Percentiles rank a stretch among this genome's conserved stretches.
phyloP scores from a whole-genome alignment of 352 stramenopile species.

The Phytophthora hybrid region DNA sequence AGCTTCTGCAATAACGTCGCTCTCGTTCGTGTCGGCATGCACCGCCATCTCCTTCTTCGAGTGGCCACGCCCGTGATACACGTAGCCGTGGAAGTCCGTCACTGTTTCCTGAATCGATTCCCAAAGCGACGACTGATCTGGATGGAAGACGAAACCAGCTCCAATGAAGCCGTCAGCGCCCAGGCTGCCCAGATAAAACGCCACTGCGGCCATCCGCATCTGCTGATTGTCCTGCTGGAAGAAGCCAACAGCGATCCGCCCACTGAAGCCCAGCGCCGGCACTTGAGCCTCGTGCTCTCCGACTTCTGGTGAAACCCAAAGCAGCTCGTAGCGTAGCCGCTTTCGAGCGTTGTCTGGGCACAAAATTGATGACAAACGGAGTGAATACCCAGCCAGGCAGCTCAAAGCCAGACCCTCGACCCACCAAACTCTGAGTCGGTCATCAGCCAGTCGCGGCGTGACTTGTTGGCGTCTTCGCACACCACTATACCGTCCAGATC shows the following conservation, averaged over 20 bases:
- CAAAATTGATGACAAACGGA: not conserved
- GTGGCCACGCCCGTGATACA: slow-evolving; percentile 27
- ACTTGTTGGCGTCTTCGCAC: slow-evolving; percentile 30
- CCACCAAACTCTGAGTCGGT: slow-evolving; percentile 38
- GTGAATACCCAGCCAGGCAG: not conserved
- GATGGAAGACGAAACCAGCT: slow-evolving; percentile 51
- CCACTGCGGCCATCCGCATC: slow-evolving; percentile 51
- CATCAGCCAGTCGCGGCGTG: slow-evolving; percentile 35
- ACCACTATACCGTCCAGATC: slow-evolving; percentile 39
- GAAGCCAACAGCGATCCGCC: slow-evolving; percentile 40
- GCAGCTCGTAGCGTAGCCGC: slow-evolving; percentile 60
- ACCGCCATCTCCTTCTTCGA: slow-evolving; percentile 4
- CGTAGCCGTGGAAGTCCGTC: slow-evolving; percentile 22
- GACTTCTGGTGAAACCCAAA: slow-evolving; percentile 35
- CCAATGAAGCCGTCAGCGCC: slow-evolving; percentile 65
- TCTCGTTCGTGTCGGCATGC: slow-evolving; percentile 1
- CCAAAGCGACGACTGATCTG: slow-evolving; percentile 51
- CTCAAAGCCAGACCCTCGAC: not conserved
- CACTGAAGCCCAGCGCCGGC: slow-evolving; percentile 37
- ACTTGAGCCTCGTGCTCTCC: slow-evolving; percentile 32
- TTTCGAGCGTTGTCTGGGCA: slow-evolving; percentile 62
- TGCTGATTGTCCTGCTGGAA: slow-evolving; percentile 59
- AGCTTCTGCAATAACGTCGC: slow-evolving; percentile 4
- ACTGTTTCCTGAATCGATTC: slow-evolving; percentile 29
- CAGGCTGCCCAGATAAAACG: slow-evolving; percentile 62